phyloP scores from a whole-genome alignment of 2,329 filamentous ascomycete species.

The Trichoderma semiorbis region DNA sequence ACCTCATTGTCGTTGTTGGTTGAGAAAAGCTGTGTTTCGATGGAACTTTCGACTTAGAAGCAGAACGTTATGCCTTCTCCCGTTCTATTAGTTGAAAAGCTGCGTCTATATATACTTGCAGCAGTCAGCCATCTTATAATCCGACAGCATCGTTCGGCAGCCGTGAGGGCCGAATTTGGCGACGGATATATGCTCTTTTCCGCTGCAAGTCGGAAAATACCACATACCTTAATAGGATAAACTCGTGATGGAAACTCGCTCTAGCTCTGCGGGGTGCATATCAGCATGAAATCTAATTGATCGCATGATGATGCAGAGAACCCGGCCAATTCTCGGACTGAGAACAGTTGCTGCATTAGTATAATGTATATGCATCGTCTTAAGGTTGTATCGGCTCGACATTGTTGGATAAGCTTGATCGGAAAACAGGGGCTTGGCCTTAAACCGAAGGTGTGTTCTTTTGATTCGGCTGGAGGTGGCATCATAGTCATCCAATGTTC shows the following conservation, averaged over 20 bases:
- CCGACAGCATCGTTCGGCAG: background rate
- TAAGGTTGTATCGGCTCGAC: background rate
- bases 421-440: background rate
- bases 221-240: constrained; percentile 8
- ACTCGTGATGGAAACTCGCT: background rate
- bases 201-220: background rate
- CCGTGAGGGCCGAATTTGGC: background rate
- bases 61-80: background rate
- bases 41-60: background rate
- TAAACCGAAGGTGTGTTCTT: background rate
- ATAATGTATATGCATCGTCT: background rate
- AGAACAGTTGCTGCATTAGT: background rate
- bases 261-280: constrained; percentile 1
- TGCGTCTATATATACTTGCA: background rate
- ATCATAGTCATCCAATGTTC: background rate
- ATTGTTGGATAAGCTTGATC: background rate
- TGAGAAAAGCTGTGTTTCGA: background rate
- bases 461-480: background rate
- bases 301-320: background rate
- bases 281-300: background rate
- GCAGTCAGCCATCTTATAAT: background rate
- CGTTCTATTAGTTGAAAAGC: background rate
- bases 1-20: background rate
- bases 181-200: background rate
- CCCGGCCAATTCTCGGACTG: background rate